phyloP scores from a whole-genome alignment of 225 moss, liverwort and hornwort species.

The Ulota crispa region DNA sequence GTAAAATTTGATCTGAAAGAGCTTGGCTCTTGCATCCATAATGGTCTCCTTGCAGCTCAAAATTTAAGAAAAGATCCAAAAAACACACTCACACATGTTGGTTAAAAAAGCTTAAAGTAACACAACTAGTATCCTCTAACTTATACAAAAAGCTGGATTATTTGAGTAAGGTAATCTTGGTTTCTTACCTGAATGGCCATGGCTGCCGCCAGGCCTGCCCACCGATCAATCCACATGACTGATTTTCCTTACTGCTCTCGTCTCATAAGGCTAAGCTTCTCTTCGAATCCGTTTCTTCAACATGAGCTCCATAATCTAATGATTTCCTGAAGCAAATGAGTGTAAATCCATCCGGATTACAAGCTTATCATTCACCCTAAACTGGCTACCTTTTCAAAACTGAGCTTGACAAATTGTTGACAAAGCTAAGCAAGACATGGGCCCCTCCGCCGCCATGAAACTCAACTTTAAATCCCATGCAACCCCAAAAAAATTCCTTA shows the following conservation, averaged over 20 bases:
- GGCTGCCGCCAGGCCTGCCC: conserved; percentile 82
- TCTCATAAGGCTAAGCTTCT: background rate
- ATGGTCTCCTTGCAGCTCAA: background rate
- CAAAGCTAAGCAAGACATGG: background rate
- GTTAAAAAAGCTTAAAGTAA: background rate
- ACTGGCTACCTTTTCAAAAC: background rate
- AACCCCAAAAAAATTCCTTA: background rate
- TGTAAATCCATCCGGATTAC: background rate
- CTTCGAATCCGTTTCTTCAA: background rate
- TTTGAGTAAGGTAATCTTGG: background rate
- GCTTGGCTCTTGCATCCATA: background rate
- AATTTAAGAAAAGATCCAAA: background rate
- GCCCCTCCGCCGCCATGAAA: background rate
- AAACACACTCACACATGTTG: background rate
- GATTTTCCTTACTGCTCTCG: background rate
- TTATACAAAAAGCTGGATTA: background rate
- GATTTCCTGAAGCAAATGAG: background rate
- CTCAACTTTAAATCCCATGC: background rate
- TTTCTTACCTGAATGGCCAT: conserved; percentile 78
- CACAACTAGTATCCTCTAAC: background rate
- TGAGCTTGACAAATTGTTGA: background rate
- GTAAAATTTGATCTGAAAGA: background rate
- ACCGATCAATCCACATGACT: conserved; percentile 66
- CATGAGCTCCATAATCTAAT: background rate
- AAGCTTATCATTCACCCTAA: background rate